A percentile compares a stretch with the other conserved stretches of the same genome.
phyloP scores from a whole-genome alignment of 1,284 basidiomycete genomes.

The Malassezia brasiliensis region DNA sequence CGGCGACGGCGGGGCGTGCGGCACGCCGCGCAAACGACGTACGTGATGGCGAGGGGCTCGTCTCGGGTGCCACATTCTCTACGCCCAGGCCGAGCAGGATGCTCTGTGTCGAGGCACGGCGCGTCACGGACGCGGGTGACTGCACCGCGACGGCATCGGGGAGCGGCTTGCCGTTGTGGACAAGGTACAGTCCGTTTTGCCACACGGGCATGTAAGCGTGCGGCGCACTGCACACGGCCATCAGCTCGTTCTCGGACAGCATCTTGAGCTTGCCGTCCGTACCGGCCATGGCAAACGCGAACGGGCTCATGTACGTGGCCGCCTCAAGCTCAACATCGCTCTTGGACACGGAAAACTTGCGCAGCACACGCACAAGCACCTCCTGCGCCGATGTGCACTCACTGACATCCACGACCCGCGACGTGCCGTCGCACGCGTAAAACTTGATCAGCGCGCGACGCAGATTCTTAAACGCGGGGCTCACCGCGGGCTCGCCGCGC shows the following conservation, averaged over 20 bases:
- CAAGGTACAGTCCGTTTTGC: constrained; percentile 68
- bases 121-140: constrained; percentile 54
- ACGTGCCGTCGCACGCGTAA: constrained; percentile 40
- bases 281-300: constrained; percentile 28
- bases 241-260: constrained; percentile 56
- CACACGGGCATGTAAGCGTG: constrained; percentile 66
- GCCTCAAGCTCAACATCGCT: constrained; percentile 32
- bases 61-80: neutral
- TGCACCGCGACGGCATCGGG: neutral
- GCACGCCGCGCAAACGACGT: neutral
- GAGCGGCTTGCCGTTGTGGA: constrained; percentile 1
- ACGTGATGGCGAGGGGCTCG: neutral
- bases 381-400: constrained; percentile 41
- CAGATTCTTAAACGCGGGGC: constrained; percentile 27
- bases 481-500: neutral
- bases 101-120: constrained; percentile 55
- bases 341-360: constrained; percentile 36
- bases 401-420: constrained; percentile 38
- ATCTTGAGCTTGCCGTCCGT: constrained; percentile 34
- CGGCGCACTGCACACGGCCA: constrained; percentile 73
- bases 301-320: constrained; percentile 29
- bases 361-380: constrained; percentile 41
- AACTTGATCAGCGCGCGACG: constrained; percentile 45
- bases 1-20: neutral
- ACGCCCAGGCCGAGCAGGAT: constrained; percentile 74